Evolutionary conservation across 306 rosid genomes (phyloP), one percentile per base, ranked within the genome.

Genomic region (Cicer cuneatum): DNA sequence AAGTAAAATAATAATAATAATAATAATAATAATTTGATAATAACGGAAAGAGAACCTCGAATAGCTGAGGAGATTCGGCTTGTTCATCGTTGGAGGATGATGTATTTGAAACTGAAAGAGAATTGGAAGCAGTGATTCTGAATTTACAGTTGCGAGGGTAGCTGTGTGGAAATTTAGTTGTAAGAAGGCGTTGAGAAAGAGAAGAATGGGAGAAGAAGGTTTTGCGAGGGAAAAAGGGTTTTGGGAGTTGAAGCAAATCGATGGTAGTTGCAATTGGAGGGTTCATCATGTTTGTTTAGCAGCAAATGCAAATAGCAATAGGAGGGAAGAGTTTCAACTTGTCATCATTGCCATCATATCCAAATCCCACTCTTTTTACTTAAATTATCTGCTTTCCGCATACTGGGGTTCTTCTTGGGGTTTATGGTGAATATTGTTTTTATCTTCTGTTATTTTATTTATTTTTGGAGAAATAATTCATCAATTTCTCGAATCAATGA

Each of bases 21-120:
- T n/a, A n/a, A 9, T 5, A 16, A 57, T 4, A 29, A 29, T 29
- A 29, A 29, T 29, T 29, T 29, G 35, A 29, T 29, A 29, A 29
- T 29, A 29, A 29, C 35, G 2, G 65, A 35, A 57, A 46, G 9
- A 41, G 7, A 85, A 93, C 98, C 98, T 93, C 84, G 71, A 93
- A 90, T 51, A 89, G 83, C 86, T 84, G 88, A 83, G 80, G 51
- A n/a, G 96, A 90, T 53, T 90, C 87, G 6, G 81, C 73, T 71
- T 89, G 89, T 77, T 85, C 89, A 63, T 86, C 84, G 68, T 63
- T 79, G 46, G 79, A 13, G 39, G 80, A 16, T 2, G 70, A 65
- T 5, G 64, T 7, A 64, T 73, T 37, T 12, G 72, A 45, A 66
- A 38, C 7, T 0, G 81, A 63, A 69, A 79, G 72, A 29, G 90